Evolutionary conservation across 371 early-diverging fungal genomes (phyloP).

Genomic region (Mortierella sp.): DNA sequence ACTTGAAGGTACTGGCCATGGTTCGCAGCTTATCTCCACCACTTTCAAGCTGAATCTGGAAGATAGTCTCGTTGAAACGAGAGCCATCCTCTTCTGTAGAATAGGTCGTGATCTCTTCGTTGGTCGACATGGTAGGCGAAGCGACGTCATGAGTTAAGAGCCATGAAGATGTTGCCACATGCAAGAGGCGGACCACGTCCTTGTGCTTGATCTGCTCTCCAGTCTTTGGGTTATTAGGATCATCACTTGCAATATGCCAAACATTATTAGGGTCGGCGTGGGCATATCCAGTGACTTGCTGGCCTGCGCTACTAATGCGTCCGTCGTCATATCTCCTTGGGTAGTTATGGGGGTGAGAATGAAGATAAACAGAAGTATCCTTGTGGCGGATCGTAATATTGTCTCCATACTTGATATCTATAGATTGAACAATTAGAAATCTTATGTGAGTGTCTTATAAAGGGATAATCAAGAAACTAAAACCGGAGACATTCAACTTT

Average conservation of each 20-base stretch:
- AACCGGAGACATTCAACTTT: background rate
- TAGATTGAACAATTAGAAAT: background rate
- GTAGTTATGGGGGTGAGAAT: constrained; percentile 86
- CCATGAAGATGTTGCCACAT: constrained; percentile 68
- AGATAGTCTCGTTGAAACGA: constrained; percentile 75
- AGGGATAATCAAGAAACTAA: background rate
- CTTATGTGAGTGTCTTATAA: constrained; percentile 10
- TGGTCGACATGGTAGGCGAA: constrained; percentile 94
- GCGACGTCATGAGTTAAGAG: constrained; percentile 98
- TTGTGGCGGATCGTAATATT: constrained; percentile 85
- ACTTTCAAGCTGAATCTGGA: constrained; percentile 70
- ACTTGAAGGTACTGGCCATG: constrained; percentile 69
- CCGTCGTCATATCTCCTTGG: constrained; percentile 95
- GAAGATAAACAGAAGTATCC: constrained; percentile 81
- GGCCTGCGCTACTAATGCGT: constrained; percentile 90
- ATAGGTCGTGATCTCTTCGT: constrained; percentile 95
- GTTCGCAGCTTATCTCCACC: constrained; percentile 64
- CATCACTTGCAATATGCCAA: constrained; percentile 78
- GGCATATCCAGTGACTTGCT: constrained; percentile 93
- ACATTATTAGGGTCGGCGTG: constrained; percentile 82
- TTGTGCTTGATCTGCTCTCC: constrained; percentile 64
- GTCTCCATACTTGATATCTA: constrained; percentile 86
- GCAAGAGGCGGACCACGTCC: constrained; percentile 71
- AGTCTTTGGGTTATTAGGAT: constrained; percentile 59
- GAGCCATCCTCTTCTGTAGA: constrained; percentile 57